A percentile compares a stretch with the other conserved stretches of the same genome.
These are phyloP conservation scores for Rhynchospora tenuis DNA, from an alignment of 176 grass and related monocot species.

Conservation along the genomic window DNA sequence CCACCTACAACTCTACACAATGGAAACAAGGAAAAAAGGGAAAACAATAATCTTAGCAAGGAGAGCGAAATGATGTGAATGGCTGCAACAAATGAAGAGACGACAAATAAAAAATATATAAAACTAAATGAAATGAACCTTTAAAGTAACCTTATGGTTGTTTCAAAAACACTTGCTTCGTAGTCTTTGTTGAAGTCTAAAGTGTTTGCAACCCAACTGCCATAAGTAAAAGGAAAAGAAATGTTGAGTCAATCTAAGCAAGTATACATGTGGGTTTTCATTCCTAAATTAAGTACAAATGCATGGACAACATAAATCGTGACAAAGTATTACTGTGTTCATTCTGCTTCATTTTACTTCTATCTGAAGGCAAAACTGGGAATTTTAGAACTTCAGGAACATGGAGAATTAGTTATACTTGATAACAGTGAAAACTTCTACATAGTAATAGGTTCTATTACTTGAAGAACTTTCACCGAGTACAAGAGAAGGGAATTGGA, in stretches of 20 bases:
- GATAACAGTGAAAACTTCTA: background rate
- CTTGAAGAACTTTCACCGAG: background rate
- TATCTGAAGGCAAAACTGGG: background rate
- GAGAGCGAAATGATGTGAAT: slow-evolving; percentile 10
- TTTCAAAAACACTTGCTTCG: slow-evolving; percentile 95
- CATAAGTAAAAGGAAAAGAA: slow-evolving; percentile 28
- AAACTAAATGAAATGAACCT: slow-evolving; percentile 55
- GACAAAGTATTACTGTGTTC: background rate
- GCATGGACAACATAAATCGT: background rate
- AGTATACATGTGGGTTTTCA: slow-evolving; percentile 25
- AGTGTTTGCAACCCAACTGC: slow-evolving; percentile 88
- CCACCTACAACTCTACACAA: slow-evolving; percentile 89
- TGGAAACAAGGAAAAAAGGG: slow-evolving; percentile 9
- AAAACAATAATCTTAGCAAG: slow-evolving; percentile 18
- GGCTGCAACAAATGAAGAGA: background rate
- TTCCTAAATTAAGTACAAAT: slow-evolving; percentile 13
- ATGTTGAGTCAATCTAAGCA: slow-evolving; percentile 6
- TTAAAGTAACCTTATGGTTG: slow-evolving; percentile 99
- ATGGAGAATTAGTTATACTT: background rate
- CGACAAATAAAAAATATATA: slow-evolving; percentile 12
- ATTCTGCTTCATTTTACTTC: background rate
- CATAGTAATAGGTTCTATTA: background rate
- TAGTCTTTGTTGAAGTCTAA: slow-evolving; percentile 98
- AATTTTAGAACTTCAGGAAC: background rate
- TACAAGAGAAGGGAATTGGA: background rate